Conservation (phyloP, 2,329 filamentous ascomycete species). For the Nemania sp. region DNA sequence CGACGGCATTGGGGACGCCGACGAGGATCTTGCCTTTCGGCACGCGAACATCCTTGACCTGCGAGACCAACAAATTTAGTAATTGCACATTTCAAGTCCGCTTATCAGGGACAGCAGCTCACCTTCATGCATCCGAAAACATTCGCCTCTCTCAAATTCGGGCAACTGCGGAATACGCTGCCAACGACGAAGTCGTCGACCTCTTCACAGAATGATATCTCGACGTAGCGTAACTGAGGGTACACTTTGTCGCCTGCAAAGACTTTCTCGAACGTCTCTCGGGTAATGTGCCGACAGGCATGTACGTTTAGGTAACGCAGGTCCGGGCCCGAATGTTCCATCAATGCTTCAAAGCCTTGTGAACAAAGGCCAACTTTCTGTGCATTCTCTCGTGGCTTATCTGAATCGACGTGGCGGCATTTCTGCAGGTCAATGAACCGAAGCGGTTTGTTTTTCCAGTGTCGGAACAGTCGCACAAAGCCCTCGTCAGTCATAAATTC, state of each 20-base stretch:
- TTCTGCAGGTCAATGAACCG: conserved; percentile 73
- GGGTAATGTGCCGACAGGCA: conserved; percentile 79
- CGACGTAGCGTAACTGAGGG: conserved; percentile 69
- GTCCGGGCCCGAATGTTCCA: conserved; percentile 74
- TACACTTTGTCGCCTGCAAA: conserved; percentile 68
- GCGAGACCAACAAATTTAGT: conserved; percentile 19
- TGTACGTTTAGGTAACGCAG: conserved; percentile 75
- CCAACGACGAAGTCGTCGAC: conserved; percentile 68
- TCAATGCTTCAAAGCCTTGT: conserved; percentile 75
- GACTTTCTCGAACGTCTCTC: conserved; percentile 71
- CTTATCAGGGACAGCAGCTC: conserved; percentile 28
- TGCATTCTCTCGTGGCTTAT: conserved; percentile 66
- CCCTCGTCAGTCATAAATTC: conserved; percentile 73
- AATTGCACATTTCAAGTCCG: not conserved
- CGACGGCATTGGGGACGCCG: conserved; percentile 47
- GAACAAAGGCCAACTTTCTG: conserved; percentile 73
- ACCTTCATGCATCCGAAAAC: conserved; percentile 70
- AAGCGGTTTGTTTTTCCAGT: conserved; percentile 76
- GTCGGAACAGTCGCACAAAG: conserved; percentile 71
- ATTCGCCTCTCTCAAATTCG: conserved; percentile 60
- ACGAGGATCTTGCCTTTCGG: conserved; percentile 47
- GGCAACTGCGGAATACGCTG: conserved; percentile 66
- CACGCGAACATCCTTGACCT: conserved; percentile 45
- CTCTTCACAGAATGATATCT: conserved; percentile 75
- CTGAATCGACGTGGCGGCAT: conserved; percentile 75